phyloP scores from a whole-genome alignment of 2,329 filamentous ascomycete species.

The Escovopsis weberi region DNA sequence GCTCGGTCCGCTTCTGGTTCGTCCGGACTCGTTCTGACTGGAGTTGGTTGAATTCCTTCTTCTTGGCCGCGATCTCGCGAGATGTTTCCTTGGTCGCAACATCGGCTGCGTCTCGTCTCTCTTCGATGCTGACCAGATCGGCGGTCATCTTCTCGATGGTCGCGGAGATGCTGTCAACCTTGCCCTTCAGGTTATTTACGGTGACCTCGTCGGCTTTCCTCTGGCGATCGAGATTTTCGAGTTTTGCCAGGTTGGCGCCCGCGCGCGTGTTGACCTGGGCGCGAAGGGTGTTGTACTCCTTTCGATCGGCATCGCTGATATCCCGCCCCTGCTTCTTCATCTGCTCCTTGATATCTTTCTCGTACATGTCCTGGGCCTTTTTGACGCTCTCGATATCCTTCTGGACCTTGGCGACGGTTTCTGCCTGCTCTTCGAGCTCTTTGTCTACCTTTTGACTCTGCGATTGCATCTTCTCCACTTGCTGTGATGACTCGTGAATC shows the following conservation, averaged over 20 bases:
- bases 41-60: conserved; percentile 76
- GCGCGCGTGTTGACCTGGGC: conserved; percentile 75
- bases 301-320: conserved; percentile 71
- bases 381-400: conserved; percentile 75
- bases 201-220: conserved; percentile 85
- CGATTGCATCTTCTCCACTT: conserved; percentile 52
- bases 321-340: conserved; percentile 78
- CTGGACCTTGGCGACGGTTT: conserved; percentile 56
- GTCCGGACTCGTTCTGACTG: conserved; percentile 72
- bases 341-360: conserved; percentile 71
- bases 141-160: conserved; percentile 58
- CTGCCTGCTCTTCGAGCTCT: conserved; percentile 59
- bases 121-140: conserved; percentile 54
- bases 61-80: conserved; percentile 71
- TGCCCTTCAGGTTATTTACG: conserved; percentile 76
- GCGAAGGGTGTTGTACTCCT: conserved; percentile 75
- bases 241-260: conserved; percentile 63
- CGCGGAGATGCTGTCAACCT: conserved; percentile 65
- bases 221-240: conserved; percentile 78
- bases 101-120: conserved; percentile 51
- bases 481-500: conserved; percentile 60
- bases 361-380: conserved; percentile 78
- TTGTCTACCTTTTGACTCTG: conserved; percentile 58
- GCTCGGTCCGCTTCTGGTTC: conserved; percentile 69
- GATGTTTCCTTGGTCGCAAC: conserved; percentile 51